Evolutionary conservation across 164 flowering plant species (phyloP).

Genomic region (Echeveria elegans): DNA sequence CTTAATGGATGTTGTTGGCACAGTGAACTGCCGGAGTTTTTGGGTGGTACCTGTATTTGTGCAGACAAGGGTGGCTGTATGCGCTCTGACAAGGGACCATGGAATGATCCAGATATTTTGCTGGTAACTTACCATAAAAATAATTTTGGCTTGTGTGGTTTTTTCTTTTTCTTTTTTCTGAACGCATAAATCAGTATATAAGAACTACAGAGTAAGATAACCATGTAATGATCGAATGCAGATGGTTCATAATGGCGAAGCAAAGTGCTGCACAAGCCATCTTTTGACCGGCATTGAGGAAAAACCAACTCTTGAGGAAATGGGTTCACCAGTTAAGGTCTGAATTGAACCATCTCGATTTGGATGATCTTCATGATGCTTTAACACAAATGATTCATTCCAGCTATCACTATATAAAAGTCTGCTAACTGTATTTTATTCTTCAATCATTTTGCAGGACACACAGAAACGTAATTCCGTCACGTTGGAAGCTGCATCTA

Average conservation of each 20-base stretch:
- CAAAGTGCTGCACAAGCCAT: constrained; percentile 36
- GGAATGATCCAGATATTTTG: constrained; percentile 70
- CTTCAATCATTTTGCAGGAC: neutral
- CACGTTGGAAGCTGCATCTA: constrained; percentile 13
- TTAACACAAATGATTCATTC: neutral
- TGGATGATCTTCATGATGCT: neutral
- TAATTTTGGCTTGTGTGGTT: neutral
- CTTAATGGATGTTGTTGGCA: constrained; percentile 6
- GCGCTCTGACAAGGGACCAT: constrained; percentile 89
- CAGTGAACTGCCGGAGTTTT: constrained; percentile 83
- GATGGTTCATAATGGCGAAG: constrained; percentile 66
- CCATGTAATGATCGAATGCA: constrained; percentile 10
- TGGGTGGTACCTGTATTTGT: constrained; percentile 84
- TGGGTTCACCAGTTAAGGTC: constrained; percentile 35
- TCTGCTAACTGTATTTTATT: neutral
- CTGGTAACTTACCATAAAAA: constrained; percentile 28
- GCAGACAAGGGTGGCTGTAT: constrained; percentile 81
- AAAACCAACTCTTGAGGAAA: constrained; percentile 53
- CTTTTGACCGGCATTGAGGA: constrained; percentile 29
- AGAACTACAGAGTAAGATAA: neutral
- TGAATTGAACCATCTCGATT: neutral
- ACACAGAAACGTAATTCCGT: constrained; percentile 18
- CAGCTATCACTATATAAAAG: neutral
- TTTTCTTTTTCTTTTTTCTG: neutral
- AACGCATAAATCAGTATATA: neutral